Evolutionary conservation across 495 filamentous ascomycete species (phyloP).

Genomic region (Mycothermus thermophilus): DNA sequence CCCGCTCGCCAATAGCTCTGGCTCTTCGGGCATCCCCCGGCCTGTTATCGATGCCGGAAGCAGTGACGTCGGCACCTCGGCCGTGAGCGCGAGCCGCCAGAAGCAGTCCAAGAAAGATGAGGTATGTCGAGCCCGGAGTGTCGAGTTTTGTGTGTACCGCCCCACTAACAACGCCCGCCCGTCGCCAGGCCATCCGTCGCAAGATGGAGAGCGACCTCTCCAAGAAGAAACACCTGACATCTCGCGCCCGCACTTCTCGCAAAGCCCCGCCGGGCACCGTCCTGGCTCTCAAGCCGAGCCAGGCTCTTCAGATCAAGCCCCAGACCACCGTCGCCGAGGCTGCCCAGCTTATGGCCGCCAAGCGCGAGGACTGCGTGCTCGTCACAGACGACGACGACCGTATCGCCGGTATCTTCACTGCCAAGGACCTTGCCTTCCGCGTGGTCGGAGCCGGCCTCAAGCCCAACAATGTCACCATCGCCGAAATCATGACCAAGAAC

Average conservation of each 20-base stretch:
- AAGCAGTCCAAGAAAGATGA: slow-evolving; percentile 97
- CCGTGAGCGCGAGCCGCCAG: slow-evolving; percentile 73
- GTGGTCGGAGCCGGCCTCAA: slow-evolving; percentile 91
- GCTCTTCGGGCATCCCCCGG: slow-evolving; percentile 63
- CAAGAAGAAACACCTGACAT: slow-evolving; percentile 78
- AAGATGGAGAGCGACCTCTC: slow-evolving; percentile 95
- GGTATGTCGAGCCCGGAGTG: too few relatives aligned
- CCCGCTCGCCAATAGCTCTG: slow-evolving; percentile 55
- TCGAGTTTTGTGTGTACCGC: too few relatives aligned
- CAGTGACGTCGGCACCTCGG: slow-evolving; percentile 59
- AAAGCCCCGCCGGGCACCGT: slow-evolving; percentile 95
- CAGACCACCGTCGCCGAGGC: slow-evolving; percentile 88
- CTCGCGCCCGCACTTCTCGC: slow-evolving; percentile 65
- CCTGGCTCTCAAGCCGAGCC: slow-evolving; percentile 84
- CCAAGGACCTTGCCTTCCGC: slow-evolving; percentile 95
- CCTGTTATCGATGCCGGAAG: slow-evolving; percentile 53
- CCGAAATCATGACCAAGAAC: slow-evolving; percentile 99
- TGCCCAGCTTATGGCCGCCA: slow-evolving; percentile 96
- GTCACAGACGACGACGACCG: slow-evolving; percentile 97
- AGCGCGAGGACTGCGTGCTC: slow-evolving; percentile 96
- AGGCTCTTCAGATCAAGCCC: slow-evolving; percentile 95
- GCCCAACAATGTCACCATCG: slow-evolving; percentile 77
- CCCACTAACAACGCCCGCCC: too few relatives aligned
- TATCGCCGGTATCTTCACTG: slow-evolving; percentile 96
- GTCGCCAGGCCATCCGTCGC: slow-evolving; percentile 86